phyloP scores from a whole-genome alignment of 148 eudicot genomes.

The Cornus suecica region DNA sequence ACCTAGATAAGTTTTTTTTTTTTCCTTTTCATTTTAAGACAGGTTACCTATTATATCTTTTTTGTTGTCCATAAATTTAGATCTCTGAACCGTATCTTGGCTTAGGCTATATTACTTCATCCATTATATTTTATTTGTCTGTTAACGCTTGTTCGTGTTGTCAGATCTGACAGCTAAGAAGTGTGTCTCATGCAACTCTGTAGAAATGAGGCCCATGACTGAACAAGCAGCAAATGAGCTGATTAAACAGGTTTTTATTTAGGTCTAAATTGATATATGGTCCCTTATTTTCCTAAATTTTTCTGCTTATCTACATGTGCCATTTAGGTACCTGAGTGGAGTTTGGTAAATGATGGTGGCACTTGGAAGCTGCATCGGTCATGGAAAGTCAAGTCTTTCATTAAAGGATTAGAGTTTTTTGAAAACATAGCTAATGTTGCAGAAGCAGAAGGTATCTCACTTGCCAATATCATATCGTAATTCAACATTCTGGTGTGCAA shows the following conservation, averaged over 20 bases:
- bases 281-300: background rate
- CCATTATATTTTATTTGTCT: no score
- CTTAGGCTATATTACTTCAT: background rate
- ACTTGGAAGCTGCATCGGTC: conserved; percentile 57
- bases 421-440: conserved; percentile 70
- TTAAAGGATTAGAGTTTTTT: conserved; percentile 82
- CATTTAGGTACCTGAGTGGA: conserved; percentile 82
- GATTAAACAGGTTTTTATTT: conserved; percentile 45
- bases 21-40: no score
- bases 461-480: conserved; percentile 2
- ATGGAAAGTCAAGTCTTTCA: conserved; percentile 86
- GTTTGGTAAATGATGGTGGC: conserved; percentile 59
- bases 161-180: conserved; percentile 73
- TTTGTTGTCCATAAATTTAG: no score
- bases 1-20: no score
- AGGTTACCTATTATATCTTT: background rate
- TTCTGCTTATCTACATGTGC: background rate
- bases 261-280: background rate
- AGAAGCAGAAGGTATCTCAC: conserved; percentile 73
- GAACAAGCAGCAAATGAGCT: conserved; percentile 61
- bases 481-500: background rate
- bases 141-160: conserved; percentile 8
- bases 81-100: background rate
- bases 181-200: conserved; percentile 81
- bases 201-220: conserved; percentile 74